A percentile compares a stretch with the other conserved stretches of the same genome.
Conservation (phyloP, 1,139 yeast genomes). For the Taphrina sp. region DNA sequence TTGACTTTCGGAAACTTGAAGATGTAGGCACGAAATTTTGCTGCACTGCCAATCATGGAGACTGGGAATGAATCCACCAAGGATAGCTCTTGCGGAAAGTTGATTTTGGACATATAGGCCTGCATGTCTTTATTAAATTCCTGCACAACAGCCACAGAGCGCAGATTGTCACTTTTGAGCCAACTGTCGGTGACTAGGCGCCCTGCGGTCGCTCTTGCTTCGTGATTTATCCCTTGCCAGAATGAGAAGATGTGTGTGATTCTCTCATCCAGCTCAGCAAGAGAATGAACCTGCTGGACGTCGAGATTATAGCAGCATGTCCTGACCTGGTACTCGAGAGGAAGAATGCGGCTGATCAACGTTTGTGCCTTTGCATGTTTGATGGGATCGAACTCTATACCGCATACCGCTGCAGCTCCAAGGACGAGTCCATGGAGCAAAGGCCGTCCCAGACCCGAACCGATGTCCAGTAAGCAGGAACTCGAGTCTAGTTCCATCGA, state of each 20-base stretch:
- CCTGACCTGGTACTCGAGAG: not conserved
- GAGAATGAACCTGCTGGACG: not conserved
- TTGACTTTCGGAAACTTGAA: constrained; percentile 7
- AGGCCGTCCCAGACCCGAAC: constrained; percentile 18
- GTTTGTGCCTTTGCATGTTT: constrained; percentile 16
- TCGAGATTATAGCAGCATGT: constrained; percentile 8
- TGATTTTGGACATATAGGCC: constrained; percentile 8
- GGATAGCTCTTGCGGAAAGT: constrained; percentile 2
- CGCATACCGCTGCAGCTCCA: constrained; percentile 11
- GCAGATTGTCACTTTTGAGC: not conserved
- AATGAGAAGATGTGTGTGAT: constrained; percentile 14
- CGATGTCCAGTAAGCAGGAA: constrained; percentile 12
- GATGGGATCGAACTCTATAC: constrained; percentile 11
- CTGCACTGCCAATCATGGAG: constrained; percentile 16
- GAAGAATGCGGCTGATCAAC: constrained; percentile 5
- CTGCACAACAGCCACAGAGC: constrained; percentile 9
- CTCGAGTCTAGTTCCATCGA: not conserved
- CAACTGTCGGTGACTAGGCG: not conserved
- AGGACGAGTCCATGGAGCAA: constrained; percentile 11
- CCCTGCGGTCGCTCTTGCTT: constrained; percentile 9
- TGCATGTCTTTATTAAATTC: not conserved
- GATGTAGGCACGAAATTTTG: constrained; percentile 11
- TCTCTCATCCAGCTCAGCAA: not conserved
- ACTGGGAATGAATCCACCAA: constrained; percentile 4
- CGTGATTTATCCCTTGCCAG: constrained; percentile 21